Evolutionary conservation across 2,329 filamentous ascomycete species (phyloP).

Genomic region (Metarhizium rileyi): DNA sequence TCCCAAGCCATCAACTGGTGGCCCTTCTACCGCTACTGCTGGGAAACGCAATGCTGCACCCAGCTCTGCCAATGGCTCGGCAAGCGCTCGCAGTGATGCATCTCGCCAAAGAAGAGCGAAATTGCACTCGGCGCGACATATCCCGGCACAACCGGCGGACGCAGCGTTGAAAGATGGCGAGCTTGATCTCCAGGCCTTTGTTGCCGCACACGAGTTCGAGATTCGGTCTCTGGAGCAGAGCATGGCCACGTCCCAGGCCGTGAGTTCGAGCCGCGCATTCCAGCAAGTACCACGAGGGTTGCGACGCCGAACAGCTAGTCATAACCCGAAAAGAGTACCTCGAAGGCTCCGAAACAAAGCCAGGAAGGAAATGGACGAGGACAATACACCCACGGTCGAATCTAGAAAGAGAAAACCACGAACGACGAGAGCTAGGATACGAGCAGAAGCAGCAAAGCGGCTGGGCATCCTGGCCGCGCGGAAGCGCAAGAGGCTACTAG

Average conservation of each 20-base stretch:
- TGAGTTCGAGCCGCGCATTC: constrained; percentile 63
- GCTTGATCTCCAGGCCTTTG: constrained; percentile 74
- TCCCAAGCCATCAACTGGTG: constrained; percentile 15
- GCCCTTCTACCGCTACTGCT: constrained; percentile 15
- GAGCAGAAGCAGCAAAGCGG: constrained; percentile 67
- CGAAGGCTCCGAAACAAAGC: constrained; percentile 63
- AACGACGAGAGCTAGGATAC: constrained; percentile 48
- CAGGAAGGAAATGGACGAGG: constrained; percentile 66
- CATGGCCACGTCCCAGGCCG: constrained; percentile 62
- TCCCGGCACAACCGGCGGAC: constrained; percentile 40
- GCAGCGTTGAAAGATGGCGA: constrained; percentile 59
- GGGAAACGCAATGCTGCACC: constrained; percentile 18
- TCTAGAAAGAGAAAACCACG: constrained; percentile 51
- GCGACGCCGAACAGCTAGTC: constrained; percentile 81
- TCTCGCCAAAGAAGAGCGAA: constrained; percentile 34
- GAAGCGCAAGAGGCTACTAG: constrained; percentile 35
- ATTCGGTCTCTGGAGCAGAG: constrained; percentile 76
- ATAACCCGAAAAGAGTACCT: constrained; percentile 87
- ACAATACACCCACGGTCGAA: constrained; percentile 79
- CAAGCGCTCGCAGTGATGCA: constrained; percentile 14
- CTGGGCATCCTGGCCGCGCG: constrained; percentile 53
- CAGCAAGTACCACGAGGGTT: constrained; percentile 81
- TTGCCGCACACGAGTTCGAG: constrained; percentile 80
- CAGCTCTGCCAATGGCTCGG: neutral
- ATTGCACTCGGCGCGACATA: constrained; percentile 36